Conservation (phyloP, 208 protist genomes). For the Trypanosoma vivax region DNA sequence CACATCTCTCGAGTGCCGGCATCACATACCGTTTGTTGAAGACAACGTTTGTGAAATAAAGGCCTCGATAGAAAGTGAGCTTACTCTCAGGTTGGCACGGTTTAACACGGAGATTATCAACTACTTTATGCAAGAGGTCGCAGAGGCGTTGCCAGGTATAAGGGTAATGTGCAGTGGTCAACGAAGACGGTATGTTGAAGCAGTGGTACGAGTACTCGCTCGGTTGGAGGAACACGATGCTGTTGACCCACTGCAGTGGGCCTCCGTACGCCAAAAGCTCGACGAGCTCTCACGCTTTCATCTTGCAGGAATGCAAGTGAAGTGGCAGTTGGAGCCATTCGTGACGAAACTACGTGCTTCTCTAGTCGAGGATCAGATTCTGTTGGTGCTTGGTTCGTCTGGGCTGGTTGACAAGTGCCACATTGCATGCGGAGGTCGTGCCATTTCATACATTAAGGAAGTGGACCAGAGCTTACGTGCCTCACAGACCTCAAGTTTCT, state of each 20-base stretch:
- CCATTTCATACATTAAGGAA: slow-evolving; percentile 3
- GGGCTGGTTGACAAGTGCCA: neutral
- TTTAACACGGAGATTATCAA: slow-evolving; percentile 85
- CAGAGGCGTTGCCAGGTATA: slow-evolving; percentile 6
- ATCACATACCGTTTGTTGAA: slow-evolving; percentile 23
- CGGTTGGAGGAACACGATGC: neutral
- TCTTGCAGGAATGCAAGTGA: slow-evolving; percentile 25
- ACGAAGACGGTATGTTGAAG: neutral
- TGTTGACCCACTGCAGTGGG: neutral
- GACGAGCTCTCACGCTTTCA: neutral
- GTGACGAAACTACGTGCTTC: slow-evolving; percentile 45
- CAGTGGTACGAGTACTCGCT: neutral
- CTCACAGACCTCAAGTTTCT: neutral
- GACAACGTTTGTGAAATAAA: slow-evolving; percentile 9
- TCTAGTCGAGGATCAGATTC: slow-evolving; percentile 75
- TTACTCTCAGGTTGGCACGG: slow-evolving; percentile 49
- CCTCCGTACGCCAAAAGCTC: neutral
- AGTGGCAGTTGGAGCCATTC: slow-evolving; percentile 31
- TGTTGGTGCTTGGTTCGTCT: slow-evolving; percentile 1
- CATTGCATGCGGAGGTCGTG: neutral
- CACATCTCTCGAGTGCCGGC: too few species aligned
- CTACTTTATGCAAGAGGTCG: slow-evolving; percentile 41
- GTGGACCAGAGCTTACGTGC: neutral
- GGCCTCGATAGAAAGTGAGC: slow-evolving; percentile 34
- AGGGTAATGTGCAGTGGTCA: slow-evolving; percentile 2